phyloP scores from a whole-genome alignment of 345 rosid species.

The Eucalyptus camaldulensis region DNA sequence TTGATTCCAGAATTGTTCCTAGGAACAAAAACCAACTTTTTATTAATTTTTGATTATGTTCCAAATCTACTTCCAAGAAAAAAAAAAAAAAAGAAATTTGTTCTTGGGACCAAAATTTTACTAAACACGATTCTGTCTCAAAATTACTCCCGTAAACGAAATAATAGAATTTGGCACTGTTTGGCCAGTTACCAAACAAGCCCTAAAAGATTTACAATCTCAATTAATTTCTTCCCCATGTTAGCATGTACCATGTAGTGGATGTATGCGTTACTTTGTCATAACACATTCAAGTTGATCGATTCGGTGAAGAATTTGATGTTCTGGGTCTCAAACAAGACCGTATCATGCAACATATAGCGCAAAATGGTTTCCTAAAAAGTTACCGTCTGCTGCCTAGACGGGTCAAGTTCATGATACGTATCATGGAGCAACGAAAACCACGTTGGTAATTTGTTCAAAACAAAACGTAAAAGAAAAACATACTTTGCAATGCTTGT shows the following conservation, averaged over 20 bases:
- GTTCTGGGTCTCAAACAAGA: neutral
- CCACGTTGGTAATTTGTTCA: neutral
- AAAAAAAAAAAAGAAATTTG: no score
- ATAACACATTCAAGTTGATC: neutral
- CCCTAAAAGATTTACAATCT: neutral
- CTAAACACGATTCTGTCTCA: accelerated
- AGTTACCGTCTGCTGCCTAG: neutral
- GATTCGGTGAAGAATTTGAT: neutral
- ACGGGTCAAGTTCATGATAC: neutral
- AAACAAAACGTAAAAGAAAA: neutral
- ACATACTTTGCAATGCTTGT: neutral
- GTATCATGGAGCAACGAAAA: neutral
- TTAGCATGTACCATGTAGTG: neutral
- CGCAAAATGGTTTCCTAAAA: neutral
- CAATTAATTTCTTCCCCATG: neutral
- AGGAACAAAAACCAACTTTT: accelerated
- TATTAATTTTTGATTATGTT: accelerated
- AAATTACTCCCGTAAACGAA: accelerated
- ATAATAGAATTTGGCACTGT: no score
- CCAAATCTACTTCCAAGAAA: accelerated
- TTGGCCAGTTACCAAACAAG: no score
- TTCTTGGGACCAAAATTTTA: accelerated
- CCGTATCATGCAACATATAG: neutral
- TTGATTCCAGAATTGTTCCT: no score
- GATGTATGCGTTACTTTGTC: neutral